These are phyloP conservation scores for Mastigamoeba balamuthi DNA, from an alignment of 78 protist genomes.

Conservation along the genomic window DNA sequence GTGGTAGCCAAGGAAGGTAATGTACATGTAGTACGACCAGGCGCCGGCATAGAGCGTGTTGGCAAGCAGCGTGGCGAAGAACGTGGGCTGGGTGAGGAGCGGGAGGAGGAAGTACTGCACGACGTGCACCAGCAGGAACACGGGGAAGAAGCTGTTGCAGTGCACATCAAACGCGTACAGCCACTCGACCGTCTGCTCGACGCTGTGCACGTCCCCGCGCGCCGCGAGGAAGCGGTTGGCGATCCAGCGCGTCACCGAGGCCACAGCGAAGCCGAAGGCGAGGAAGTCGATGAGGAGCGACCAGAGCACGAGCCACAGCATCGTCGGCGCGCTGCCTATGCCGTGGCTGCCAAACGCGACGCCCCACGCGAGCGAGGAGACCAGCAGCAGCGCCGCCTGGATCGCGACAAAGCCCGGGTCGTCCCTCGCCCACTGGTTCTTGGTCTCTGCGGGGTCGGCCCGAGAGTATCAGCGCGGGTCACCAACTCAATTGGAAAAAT, in stretches of 20 bases:
- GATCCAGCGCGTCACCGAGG: constrained; percentile 55
- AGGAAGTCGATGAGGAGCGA: constrained; percentile 62
- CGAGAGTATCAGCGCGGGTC: no score
- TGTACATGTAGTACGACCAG: constrained; percentile 67
- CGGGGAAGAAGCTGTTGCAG: constrained; percentile 87
- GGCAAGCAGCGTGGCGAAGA: constrained; percentile 39
- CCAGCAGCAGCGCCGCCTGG: constrained; percentile 36
- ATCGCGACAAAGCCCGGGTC: constrained; percentile 90
- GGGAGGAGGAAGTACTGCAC: constrained; percentile 70
- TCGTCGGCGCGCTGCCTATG: not conserved
- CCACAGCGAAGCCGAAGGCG: constrained; percentile 34
- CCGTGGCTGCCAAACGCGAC: constrained; percentile 7
- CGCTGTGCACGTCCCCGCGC: constrained; percentile 42
- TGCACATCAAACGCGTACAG: constrained; percentile 89
- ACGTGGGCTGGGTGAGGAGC: constrained; percentile 16
- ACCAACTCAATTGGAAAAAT: not conserved
- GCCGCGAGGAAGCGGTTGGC: constrained; percentile 39
- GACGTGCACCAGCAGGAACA: constrained; percentile 59
- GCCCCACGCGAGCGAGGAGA: constrained; percentile 49
- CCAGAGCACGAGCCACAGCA: constrained; percentile 40
- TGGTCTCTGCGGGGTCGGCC: constrained; percentile 73
- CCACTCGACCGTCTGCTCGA: constrained; percentile 82
- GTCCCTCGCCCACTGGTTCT: constrained; percentile 92
- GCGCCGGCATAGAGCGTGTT: constrained; percentile 66
- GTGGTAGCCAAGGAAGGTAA: constrained; percentile 83